A percentile compares a stretch with the other conserved stretches of the same genome.
phyloP scores from a whole-genome alignment of 306 rosid genomes.

The Medicago ruthenica region DNA sequence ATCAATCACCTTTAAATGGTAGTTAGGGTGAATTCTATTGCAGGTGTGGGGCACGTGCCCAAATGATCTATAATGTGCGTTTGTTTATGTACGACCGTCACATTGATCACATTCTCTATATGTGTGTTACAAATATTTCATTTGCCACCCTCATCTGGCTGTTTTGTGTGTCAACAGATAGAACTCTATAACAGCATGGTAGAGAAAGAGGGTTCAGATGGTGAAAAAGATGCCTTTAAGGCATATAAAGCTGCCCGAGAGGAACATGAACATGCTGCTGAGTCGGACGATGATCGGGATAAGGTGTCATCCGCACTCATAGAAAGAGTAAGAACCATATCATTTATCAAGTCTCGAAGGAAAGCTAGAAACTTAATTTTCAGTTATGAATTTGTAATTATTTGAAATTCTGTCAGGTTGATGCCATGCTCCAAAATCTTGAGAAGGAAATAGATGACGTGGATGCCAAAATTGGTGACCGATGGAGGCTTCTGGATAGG shows the following conservation, averaged over 20 bases:
- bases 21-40: background rate
- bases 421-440: slow-evolving; percentile 90
- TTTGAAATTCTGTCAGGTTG: slow-evolving; percentile 67
- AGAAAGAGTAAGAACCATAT: slow-evolving; percentile 61
- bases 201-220: slow-evolving; percentile 68
- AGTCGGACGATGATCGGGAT: slow-evolving; percentile 56
- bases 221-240: slow-evolving; percentile 71
- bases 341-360: slow-evolving; percentile 19
- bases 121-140: slow-evolving; percentile 13
- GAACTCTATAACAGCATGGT: slow-evolving; percentile 93
- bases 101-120: slow-evolving; percentile 3
- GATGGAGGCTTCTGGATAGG: slow-evolving; percentile 91
- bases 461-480: slow-evolving; percentile 91
- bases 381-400: slow-evolving; percentile 26
- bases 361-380: slow-evolving; percentile 13
- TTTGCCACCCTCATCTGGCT: slow-evolving; percentile 35
- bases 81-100: background rate
- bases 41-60: slow-evolving; percentile 1
- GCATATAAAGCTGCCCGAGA: slow-evolving; percentile 94
- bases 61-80: background rate
- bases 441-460: slow-evolving; percentile 97
- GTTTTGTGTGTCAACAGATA: slow-evolving; percentile 60
- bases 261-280: slow-evolving; percentile 59
- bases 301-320: slow-evolving; percentile 86
- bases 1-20: background rate